Conservation (phyloP, 2,329 filamentous ascomycete species). For the Phyllosticta citrichinensis region DNA sequence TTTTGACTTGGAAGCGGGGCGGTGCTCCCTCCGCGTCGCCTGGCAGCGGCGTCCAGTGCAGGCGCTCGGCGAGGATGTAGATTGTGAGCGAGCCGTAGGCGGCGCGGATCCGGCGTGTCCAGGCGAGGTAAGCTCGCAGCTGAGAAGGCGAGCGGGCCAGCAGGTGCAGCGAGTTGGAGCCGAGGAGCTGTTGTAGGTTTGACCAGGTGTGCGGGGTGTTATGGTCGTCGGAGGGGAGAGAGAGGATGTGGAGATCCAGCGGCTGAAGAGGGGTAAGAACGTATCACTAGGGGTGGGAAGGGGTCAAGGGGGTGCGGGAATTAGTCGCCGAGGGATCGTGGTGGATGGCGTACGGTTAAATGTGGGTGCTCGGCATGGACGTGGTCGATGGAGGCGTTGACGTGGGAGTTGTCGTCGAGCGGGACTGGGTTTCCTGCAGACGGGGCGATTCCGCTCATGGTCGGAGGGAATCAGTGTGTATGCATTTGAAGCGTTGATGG, state of each 20-base stretch:
- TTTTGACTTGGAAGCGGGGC: slow-evolving; percentile 32
- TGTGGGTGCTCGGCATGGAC: too few species aligned
- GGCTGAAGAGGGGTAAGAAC: slow-evolving; percentile 15
- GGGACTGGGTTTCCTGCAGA: too few species aligned
- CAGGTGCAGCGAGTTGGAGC: slow-evolving; percentile 43
- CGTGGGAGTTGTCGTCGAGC: too few species aligned
- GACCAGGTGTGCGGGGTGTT: slow-evolving; percentile 27
- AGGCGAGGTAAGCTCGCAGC: slow-evolving; percentile 49
- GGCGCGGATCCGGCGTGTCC: slow-evolving; percentile 45
- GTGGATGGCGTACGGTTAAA: too few species aligned
- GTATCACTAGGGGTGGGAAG: neutral
- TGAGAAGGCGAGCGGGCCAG: slow-evolving; percentile 51
- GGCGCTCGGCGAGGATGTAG: slow-evolving; percentile 45
- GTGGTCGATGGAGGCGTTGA: too few species aligned
- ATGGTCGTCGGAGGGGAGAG: slow-evolving; percentile 8
- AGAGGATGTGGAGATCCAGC: slow-evolving; percentile 23
- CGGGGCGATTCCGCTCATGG: too few species aligned
- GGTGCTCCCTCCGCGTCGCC: neutral
- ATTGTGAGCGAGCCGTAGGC: slow-evolving; percentile 46
- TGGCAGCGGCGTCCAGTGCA: slow-evolving; percentile 38
- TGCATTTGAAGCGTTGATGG: neutral
- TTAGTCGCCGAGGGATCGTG: too few species aligned
- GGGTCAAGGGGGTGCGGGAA: neutral
- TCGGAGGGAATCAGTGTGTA: too few species aligned
- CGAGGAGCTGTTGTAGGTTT: slow-evolving; percentile 23